Conservation (phyloP, 345 rosid species). For the Eucalyptus cloeziana region DNA sequence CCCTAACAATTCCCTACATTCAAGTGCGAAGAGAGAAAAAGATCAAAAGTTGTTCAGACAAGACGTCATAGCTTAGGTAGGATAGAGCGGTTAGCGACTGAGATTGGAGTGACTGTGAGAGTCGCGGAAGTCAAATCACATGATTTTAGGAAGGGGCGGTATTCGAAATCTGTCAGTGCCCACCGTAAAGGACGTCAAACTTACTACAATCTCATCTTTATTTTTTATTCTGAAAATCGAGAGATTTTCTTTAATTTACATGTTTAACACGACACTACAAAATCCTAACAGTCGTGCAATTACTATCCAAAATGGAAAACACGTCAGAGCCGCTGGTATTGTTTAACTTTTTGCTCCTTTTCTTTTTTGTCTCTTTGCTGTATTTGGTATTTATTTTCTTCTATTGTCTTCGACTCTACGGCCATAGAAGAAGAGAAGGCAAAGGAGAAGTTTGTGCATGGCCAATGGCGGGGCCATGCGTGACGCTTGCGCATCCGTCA, state of each 20-base stretch:
- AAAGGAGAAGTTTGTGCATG: neutral
- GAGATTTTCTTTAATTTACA: neutral
- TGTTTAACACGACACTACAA: neutral
- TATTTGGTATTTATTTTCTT: neutral
- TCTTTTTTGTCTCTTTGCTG: neutral
- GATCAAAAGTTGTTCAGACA: neutral
- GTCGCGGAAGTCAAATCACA: neutral
- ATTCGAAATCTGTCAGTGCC: neutral
- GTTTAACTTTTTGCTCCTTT: neutral
- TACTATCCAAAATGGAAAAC: neutral
- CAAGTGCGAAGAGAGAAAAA: neutral
- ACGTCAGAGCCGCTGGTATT: neutral
- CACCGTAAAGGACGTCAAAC: neutral
- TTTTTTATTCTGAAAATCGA: neutral
- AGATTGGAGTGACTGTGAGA: neutral
- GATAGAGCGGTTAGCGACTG: neutral
- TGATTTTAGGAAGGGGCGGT: neutral
- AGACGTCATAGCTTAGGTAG: neutral
- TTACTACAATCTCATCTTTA: neutral
- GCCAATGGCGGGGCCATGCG: neutral
- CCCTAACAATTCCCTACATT: no score
- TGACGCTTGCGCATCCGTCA: neutral
- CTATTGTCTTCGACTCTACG: neutral
- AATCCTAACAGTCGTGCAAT: neutral
- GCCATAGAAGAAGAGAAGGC: neutral